Evolutionary conservation across 2,329 filamentous ascomycete species (phyloP), one percentile per base, ranked within the genome.

Genomic region (Trichoderma koningiopsis): DNA sequence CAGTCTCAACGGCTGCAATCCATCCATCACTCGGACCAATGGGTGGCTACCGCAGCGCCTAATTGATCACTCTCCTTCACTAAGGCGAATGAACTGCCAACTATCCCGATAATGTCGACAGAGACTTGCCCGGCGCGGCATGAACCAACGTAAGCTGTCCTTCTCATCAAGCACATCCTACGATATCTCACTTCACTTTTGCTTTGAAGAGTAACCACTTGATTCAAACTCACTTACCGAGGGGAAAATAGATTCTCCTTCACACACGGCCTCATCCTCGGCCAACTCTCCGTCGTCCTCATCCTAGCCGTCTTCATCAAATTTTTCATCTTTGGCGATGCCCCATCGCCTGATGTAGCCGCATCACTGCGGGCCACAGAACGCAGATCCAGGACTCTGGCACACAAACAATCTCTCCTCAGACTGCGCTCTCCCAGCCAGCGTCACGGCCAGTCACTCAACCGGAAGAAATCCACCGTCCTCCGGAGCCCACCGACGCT

Each of bases 251-350:
- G 93, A 52, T 85, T 96, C 74, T 96, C 93, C 43, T 98, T 98
- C 80, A 97, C 93, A 0, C 93, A 97, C 79, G 96, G 96, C 33
- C 91, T 99, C 74, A 89, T 99, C 60, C 86, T 98, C 37, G 96
- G 96, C 61, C 96, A 99, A 80, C 86, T 99, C 63, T 97, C 94
- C 2, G 92, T 99, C 57, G 92, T 97, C 16, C 83, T 98, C 29
- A 86, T 99, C 49, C 89, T 99, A 71, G 94, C 94, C 72, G 93
- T 92, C 74, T 98, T 99, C 82, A 98, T 99, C 81, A 97, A 97
- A 79, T 99, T 97, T 88, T 99, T 99, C 87, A 98, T 99, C 77
- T 98, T 99, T 78, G 96, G 96, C 75, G 96, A 98, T 77, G 89
- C 93, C 5, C 93, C 94, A 0, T 93, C 92, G 1, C 86, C 93